phyloP scores from a whole-genome alignment of 2,329 filamentous ascomycete species.

The Trichoderma breve region DNA sequence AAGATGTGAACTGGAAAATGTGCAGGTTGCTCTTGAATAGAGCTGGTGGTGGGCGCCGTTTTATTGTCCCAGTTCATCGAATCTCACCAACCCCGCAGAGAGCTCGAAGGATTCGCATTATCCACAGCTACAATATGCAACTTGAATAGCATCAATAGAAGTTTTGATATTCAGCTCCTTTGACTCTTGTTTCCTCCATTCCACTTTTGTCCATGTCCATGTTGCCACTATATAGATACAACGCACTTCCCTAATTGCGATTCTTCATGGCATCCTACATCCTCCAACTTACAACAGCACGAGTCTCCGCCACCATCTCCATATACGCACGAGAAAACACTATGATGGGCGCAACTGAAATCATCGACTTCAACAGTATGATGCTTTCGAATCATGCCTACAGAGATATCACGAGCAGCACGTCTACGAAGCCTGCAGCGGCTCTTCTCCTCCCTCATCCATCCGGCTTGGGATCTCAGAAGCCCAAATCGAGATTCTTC shows the following conservation, averaged over 20 bases:
- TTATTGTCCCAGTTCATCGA: not conserved
- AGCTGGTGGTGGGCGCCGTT: not conserved
- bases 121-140: not conserved
- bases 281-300: not conserved
- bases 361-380: not conserved
- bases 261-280: not conserved
- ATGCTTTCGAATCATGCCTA: not conserved
- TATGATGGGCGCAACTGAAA: rapidly evolving
- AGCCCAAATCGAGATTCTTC: not conserved
- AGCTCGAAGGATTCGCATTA: not conserved
- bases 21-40: not conserved
- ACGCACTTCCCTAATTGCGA: not conserved
- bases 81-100: not conserved
- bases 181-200: not conserved
- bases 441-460: too few species aligned
- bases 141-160: not conserved
- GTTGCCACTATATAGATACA: not conserved
- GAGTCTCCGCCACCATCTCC: not conserved
- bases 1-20: not conserved
- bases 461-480: not conserved
- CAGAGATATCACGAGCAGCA: not conserved
- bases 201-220: rapidly evolving
- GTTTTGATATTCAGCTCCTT: not conserved
- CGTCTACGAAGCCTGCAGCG: not conserved
- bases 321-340: not conserved